Percentiles rank a stretch among this genome's conserved stretches.
These are phyloP conservation scores for Pelargonium citronellum DNA, from an alignment of 441 rosid genomes.

Conservation along the genomic window DNA sequence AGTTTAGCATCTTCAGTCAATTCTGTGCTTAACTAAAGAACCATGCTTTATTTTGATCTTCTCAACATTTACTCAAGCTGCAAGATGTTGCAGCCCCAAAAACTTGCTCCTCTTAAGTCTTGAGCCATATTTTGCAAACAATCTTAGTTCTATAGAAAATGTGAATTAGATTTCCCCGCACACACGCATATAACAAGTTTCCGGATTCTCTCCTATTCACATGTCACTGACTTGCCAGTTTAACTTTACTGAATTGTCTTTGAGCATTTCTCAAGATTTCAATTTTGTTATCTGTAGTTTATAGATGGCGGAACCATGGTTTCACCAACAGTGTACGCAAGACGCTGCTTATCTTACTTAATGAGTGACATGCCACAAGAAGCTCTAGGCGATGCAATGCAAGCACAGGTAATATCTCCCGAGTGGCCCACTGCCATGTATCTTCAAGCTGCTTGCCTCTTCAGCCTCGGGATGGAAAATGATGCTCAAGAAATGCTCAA, in stretches of 20 bases:
- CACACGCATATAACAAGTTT: neutral
- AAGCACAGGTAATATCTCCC: constrained; percentile 57
- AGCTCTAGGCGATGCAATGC: constrained; percentile 59
- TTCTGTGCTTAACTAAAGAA: neutral
- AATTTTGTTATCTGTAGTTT: constrained; percentile 29
- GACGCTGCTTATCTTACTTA: constrained; percentile 60
- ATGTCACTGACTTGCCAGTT: no score
- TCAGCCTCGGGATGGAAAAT: constrained; percentile 78
- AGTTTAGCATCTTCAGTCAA: constrained; percentile 11
- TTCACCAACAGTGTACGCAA: constrained; percentile 63
- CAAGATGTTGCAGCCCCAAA: no score
- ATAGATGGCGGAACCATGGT: constrained; percentile 74
- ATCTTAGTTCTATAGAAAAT: no score
- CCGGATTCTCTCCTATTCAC: neutral
- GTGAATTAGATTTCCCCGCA: no score
- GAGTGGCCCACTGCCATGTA: constrained; percentile 68
- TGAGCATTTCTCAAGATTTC: constrained; percentile 3
- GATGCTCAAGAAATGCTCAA: constrained; percentile 87
- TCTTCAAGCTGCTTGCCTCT: constrained; percentile 68
- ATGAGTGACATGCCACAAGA: constrained; percentile 52
- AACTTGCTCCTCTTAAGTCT: no score
- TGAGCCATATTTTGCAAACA: no score
- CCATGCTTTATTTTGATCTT: neutral
- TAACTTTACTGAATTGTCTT: neutral
- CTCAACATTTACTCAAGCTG: no score